Evolutionary conservation across 495 filamentous ascomycete species (phyloP).

Genomic region (Hypoxylon fuscum): DNA sequence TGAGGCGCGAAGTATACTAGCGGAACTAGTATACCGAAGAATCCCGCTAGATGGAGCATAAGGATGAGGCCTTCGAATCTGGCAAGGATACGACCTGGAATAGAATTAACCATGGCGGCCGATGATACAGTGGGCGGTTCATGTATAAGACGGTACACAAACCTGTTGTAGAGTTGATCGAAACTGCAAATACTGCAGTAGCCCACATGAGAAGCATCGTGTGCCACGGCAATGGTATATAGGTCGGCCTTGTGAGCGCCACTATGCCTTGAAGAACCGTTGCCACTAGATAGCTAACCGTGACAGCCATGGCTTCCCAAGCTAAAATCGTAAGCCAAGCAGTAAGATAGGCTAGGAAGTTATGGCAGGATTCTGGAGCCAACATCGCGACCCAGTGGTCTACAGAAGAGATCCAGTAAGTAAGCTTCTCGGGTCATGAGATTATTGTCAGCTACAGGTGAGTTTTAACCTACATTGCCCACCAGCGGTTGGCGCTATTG

Average conservation of each 20-base stretch:
- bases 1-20: slow-evolving; percentile 58
- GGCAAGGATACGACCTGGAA: slow-evolving; percentile 50
- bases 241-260: background rate
- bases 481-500: slow-evolving; percentile 50
- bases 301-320: slow-evolving; percentile 29
- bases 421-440: too few species aligned
- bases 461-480: slow-evolving; percentile 32
- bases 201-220: slow-evolving; percentile 58
- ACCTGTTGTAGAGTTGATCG: slow-evolving; percentile 54
- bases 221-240: slow-evolving; percentile 48
- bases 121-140: too few species aligned
- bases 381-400: slow-evolving; percentile 39
- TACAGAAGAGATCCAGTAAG: background rate
- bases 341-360: slow-evolving; percentile 31
- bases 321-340: slow-evolving; percentile 30
- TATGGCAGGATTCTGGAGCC: slow-evolving; percentile 22
- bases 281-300: slow-evolving; percentile 12
- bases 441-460: background rate
- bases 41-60: slow-evolving; percentile 58
- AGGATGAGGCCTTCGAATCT: slow-evolving; percentile 56
- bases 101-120: slow-evolving; percentile 31
- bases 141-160: slow-evolving; percentile 1
- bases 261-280: slow-evolving; percentile 17
- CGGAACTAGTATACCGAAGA: slow-evolving; percentile 61
- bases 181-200: slow-evolving; percentile 46